Conservation (phyloP, 2,329 filamentous ascomycete species). For the Aspergillus tanneri region DNA sequence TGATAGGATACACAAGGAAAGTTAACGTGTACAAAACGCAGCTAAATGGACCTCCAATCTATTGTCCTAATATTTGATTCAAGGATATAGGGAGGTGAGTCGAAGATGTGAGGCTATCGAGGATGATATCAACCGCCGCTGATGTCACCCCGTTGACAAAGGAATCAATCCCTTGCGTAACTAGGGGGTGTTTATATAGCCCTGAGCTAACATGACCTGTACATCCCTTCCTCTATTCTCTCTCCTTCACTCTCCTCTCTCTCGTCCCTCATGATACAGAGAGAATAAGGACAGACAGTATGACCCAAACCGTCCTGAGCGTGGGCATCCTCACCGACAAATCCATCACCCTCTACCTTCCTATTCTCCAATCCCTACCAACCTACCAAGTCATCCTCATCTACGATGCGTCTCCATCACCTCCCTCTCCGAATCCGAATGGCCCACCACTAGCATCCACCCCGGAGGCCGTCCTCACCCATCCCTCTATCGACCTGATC, state of each 20-base stretch:
- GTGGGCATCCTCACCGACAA: constrained; percentile 43
- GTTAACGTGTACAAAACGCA: too few species aligned
- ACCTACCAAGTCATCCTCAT: constrained; percentile 51
- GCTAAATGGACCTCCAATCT: too few species aligned
- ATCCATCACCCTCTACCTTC: constrained; percentile 55
- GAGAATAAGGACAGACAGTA: constrained; percentile 17
- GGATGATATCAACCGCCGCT: background rate
- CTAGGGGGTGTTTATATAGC: too few species aligned
- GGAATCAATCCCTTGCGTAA: background rate
- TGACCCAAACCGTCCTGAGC: constrained; percentile 27
- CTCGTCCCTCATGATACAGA: background rate
- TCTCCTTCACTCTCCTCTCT: background rate
- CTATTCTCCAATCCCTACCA: constrained; percentile 47
- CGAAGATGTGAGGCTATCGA: background rate
- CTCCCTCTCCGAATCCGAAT: background rate
- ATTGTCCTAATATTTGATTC: too few species aligned
- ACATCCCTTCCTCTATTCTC: background rate
- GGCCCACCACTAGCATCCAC: constrained; percentile 5
- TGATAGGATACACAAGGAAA: too few species aligned
- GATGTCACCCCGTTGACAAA: background rate
- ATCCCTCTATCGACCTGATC: constrained; percentile 40
- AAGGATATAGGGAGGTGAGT: too few species aligned
- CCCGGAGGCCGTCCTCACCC: constrained; percentile 47
- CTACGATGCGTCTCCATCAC: constrained; percentile 49
- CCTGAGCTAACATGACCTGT: background rate